These are phyloP conservation scores for Fonsecaea pedrosoi DNA, from an alignment of 2,329 filamentous ascomycete species.

Conservation along the genomic window DNA sequence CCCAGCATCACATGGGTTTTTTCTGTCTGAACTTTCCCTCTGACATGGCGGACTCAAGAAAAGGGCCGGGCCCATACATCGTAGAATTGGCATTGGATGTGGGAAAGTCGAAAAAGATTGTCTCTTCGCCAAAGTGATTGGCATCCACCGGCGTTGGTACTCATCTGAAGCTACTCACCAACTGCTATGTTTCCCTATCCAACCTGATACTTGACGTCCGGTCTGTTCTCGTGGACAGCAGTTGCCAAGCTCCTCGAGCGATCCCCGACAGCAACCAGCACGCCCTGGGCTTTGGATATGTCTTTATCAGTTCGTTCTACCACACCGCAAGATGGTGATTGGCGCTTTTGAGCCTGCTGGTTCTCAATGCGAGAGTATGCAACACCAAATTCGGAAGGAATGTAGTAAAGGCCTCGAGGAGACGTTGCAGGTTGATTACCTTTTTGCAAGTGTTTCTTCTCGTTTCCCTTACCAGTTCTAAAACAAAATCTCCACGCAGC, in stretches of 20 bases:
- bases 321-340: constrained; percentile 16
- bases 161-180: constrained; percentile 53
- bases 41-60: background rate
- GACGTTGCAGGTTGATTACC: constrained; percentile 48
- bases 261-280: constrained; percentile 47
- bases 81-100: background rate
- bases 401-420: constrained; percentile 45
- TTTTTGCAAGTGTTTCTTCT: constrained; percentile 39
- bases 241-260: constrained; percentile 31
- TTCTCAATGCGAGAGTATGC: constrained; percentile 56
- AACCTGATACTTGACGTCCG: constrained; percentile 57
- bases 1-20: background rate
- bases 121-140: background rate
- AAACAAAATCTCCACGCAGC: constrained; percentile 29
- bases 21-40: background rate
- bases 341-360: constrained; percentile 50
- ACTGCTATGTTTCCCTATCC: constrained; percentile 47
- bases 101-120: background rate
- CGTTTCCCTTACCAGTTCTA: constrained; percentile 41
- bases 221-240: constrained; percentile 51
- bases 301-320: constrained; percentile 50
- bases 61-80: background rate
- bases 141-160: constrained; percentile 41
- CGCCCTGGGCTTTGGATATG: constrained; percentile 56
- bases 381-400: constrained; percentile 33